Conservation (phyloP, 371 early-diverging fungal genomes). For the Zychaea mexicana region DNA sequence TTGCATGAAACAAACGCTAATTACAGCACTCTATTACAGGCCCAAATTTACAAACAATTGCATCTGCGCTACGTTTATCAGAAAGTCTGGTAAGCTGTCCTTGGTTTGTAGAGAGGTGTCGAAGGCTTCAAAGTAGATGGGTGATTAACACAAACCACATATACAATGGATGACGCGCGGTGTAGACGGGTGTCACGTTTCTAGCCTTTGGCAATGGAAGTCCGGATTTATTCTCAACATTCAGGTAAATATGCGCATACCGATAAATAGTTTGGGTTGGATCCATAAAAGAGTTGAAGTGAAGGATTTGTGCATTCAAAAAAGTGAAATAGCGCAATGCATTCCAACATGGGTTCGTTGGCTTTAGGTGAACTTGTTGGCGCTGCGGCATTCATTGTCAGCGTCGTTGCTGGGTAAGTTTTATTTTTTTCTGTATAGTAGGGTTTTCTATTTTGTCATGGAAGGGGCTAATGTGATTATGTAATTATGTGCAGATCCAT, state of each 20-base stretch:
- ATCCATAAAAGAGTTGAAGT: neutral
- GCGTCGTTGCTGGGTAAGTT: slow-evolving; percentile 67
- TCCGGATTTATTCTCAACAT: slow-evolving; percentile 84
- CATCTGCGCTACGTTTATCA: slow-evolving; percentile 59
- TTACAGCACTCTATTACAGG: no score
- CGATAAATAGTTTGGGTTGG: neutral
- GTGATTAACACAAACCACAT: neutral
- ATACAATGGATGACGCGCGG: neutral
- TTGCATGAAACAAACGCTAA: neutral
- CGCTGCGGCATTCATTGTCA: slow-evolving; percentile 75
- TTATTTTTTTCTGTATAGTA: neutral
- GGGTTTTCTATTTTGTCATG: neutral
- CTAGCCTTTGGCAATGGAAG: slow-evolving; percentile 86
- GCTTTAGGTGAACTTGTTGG: slow-evolving; percentile 86
- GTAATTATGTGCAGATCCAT: slow-evolving; percentile 57
- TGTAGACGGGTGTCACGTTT: slow-evolving; percentile 83
- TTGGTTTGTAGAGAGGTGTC: no score
- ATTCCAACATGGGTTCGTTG: slow-evolving; percentile 71
- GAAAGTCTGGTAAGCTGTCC: slow-evolving; percentile 59
- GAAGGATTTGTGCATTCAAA: slow-evolving; percentile 1
- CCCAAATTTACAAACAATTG: slow-evolving; percentile 69
- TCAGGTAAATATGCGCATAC: slow-evolving; percentile 31
- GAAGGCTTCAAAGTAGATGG: no score
- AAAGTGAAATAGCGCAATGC: slow-evolving; percentile 58
- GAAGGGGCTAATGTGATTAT: neutral